Base-by-base conservation (phyloP, 495 filamentous ascomycete genomes). In the Articulospora tetracladia region DNA sequence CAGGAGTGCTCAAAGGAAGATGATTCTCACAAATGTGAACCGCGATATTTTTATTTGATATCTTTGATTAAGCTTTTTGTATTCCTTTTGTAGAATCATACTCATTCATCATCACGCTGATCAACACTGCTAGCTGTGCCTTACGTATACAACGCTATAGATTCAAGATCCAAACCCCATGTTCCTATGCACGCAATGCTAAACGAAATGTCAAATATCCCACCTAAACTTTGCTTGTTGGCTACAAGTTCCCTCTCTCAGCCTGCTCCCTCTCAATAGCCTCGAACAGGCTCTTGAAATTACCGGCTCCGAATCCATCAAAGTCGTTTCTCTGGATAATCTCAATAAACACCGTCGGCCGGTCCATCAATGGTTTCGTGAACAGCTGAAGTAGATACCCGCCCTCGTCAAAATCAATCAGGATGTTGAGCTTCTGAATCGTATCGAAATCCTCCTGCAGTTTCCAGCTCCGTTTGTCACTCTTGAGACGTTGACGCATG, bases 271-370 rank as follows among this genome's bases (percentile, higher is more conserved):
- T 72, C 79, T 96, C 92, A 72, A 97, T 90, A 3, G 93, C 92
- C 75, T 96, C 91, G 67, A 96, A 96, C 62, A 96, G 64, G 54
- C 85, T 90, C 81, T 90, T 96, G 76, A 96, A 96, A 68, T 96
- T 96, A n/a, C 92, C 92, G 1, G 91, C 93, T 3, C 92, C 91
- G 64, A 97, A 96, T 0, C 93, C 93, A 11, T 84, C 80, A 72
- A 97, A 97, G 61, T 91, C 85, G 61, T 91, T 83, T 34, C 91
- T 76, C 72, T 96, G 89, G 66, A 97, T 96, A 61, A 97, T 92
- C 80, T 96, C 93, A 57, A 97, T 82, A 70, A 97, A 96, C 0
- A 96, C 91, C 1, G 92, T 97, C 2, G 93, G 93, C 0, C 93
- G 83, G 71, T 97, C 92, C 85, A 97, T 88, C 52, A 97, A 61